A percentile compares a stretch with the other conserved stretches of the same genome.
Conservation (phyloP, 129 eudicot species). For the Daucus carota region DNA sequence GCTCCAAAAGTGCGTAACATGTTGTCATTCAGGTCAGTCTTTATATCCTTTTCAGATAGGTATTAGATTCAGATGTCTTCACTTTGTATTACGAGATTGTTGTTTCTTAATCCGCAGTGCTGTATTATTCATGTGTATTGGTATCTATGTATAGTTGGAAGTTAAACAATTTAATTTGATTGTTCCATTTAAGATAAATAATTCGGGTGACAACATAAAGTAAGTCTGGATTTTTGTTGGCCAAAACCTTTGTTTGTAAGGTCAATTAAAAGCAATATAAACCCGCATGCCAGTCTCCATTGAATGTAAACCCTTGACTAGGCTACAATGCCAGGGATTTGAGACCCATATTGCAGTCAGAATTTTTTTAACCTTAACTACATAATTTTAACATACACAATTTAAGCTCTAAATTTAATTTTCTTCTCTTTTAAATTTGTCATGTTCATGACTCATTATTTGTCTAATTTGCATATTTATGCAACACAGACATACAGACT, state of each 20-base stretch:
- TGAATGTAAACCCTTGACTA: background rate
- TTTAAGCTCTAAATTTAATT: background rate
- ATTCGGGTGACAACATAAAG: background rate
- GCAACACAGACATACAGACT: background rate
- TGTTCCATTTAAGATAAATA: background rate
- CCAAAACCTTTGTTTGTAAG: background rate
- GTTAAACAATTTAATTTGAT: background rate
- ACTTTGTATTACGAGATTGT: background rate
- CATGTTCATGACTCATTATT: background rate
- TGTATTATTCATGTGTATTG: background rate
- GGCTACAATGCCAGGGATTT: background rate
- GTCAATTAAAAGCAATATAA: background rate
- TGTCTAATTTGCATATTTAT: background rate
- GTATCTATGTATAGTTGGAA: background rate
- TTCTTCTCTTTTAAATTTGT: background rate
- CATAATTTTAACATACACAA: background rate
- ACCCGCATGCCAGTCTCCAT: background rate
- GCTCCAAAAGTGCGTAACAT: conserved; percentile 96
- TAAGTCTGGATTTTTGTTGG: background rate
- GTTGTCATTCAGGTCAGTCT: conserved; percentile 79
- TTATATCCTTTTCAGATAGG: background rate
- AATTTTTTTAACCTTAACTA: background rate
- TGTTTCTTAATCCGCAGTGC: background rate
- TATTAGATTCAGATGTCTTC: background rate
- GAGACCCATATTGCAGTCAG: background rate